phyloP scores from a whole-genome alignment of 1,284 basidiomycete species.

The Exsudoporus floridanus region DNA sequence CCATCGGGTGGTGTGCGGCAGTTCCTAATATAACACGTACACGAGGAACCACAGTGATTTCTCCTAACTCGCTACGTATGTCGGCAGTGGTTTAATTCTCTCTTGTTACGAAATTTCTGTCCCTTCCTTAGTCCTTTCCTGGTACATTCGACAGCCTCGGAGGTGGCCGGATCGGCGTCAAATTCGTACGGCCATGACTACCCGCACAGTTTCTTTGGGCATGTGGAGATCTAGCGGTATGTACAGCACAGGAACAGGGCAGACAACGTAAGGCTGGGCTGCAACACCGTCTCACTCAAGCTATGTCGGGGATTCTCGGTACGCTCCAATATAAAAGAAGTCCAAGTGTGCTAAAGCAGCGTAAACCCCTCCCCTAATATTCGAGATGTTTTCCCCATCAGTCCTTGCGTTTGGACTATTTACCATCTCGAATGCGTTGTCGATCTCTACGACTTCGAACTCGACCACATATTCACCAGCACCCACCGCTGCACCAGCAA shows the following conservation, averaged over 20 bases:
- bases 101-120: neutral
- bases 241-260: neutral
- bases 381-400: constrained; percentile 6
- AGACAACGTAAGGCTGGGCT: neutral
- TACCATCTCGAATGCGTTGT: constrained; percentile 5
- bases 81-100: neutral
- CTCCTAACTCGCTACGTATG: neutral
- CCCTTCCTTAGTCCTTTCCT: neutral
- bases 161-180: neutral
- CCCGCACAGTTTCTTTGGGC: neutral
- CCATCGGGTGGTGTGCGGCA: neutral
- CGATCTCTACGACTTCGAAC: neutral
- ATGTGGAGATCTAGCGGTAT: neutral
- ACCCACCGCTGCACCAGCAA: neutral
- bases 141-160: neutral
- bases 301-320: neutral
- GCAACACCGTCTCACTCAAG: neutral
- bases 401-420: constrained; percentile 13
- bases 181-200: neutral
- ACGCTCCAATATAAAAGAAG: constrained; percentile 15
- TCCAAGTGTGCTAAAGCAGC: neutral
- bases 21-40: too few species aligned
- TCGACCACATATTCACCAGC: neutral
- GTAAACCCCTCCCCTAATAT: too few species aligned
- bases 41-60: neutral